Conservation (phyloP, 2,329 filamentous ascomycete genomes). For the Nakataea oryzae region DNA sequence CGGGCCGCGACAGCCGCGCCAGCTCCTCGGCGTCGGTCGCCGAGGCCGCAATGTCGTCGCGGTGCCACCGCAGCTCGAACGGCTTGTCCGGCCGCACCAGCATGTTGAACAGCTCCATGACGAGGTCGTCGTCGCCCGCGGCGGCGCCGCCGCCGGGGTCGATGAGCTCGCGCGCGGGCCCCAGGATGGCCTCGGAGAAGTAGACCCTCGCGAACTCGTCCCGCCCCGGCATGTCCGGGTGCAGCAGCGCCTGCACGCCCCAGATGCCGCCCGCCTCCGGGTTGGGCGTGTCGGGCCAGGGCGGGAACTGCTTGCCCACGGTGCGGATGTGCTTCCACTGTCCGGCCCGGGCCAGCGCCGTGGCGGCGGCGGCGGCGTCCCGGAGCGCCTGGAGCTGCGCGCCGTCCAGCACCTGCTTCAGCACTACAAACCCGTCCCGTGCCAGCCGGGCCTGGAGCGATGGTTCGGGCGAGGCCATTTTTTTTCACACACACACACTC, state of each 20-base stretch:
- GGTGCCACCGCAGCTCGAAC: slow-evolving; percentile 74
- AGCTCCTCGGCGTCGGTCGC: slow-evolving; percentile 59
- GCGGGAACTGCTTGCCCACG: slow-evolving; percentile 83
- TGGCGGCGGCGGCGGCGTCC: slow-evolving; percentile 44
- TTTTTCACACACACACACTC: too few relatives aligned
- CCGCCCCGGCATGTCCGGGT: slow-evolving; percentile 56
- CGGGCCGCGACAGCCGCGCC: slow-evolving; percentile 44
- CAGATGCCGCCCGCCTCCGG: slow-evolving; percentile 58
- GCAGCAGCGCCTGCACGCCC: slow-evolving; percentile 79
- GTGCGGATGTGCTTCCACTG: slow-evolving; percentile 75
- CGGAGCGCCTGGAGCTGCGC: slow-evolving; percentile 49
- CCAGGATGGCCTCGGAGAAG: slow-evolving; percentile 56
- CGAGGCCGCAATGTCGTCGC: slow-evolving; percentile 67
- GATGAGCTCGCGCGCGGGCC: slow-evolving; percentile 55
- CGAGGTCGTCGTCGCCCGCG: slow-evolving; percentile 47
- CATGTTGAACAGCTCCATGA: slow-evolving; percentile 85
- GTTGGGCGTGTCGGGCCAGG: slow-evolving; percentile 55
- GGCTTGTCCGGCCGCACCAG: slow-evolving; percentile 61
- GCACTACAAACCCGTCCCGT: slow-evolving; percentile 64
- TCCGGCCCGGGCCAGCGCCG: slow-evolving; percentile 53
- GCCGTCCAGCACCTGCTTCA: slow-evolving; percentile 52
- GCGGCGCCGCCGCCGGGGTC: slow-evolving; percentile 19
- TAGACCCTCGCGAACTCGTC: slow-evolving; percentile 57
- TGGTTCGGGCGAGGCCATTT: background rate
- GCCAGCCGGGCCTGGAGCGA: slow-evolving; percentile 31